Percentiles rank a stretch among this genome's conserved stretches.
Conservation (phyloP, 2,329 filamentous ascomycete genomes). For the Aspergillus fischeri region DNA sequence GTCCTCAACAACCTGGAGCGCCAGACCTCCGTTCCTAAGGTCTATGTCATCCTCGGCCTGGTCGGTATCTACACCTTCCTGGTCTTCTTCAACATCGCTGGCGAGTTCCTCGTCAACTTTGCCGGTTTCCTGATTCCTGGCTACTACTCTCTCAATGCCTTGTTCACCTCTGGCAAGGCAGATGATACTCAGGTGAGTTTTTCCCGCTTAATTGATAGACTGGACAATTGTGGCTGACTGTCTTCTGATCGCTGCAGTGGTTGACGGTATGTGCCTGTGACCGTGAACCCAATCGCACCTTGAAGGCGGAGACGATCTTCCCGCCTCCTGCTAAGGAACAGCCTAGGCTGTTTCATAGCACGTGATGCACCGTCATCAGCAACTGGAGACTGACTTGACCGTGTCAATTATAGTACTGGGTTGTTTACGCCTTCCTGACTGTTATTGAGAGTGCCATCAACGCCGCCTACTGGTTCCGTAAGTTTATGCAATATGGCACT, state of each 20-base stretch:
- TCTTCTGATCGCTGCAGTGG: constrained; percentile 46
- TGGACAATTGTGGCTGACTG: constrained; percentile 9
- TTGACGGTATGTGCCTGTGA: constrained; percentile 48
- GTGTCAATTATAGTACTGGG: constrained; percentile 56
- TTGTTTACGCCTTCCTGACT: constrained; percentile 62
- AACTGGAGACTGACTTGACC: constrained; percentile 13
- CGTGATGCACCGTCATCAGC: constrained; percentile 20
- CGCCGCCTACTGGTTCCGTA: constrained; percentile 67
- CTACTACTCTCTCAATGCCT: constrained; percentile 62
- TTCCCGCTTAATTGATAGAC: background rate
- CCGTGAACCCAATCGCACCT: background rate
- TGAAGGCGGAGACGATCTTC: constrained; percentile 2
- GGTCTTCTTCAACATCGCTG: constrained; percentile 68
- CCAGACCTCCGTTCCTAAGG: constrained; percentile 65
- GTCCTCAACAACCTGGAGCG: constrained; percentile 65
- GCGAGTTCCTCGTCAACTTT: constrained; percentile 65
- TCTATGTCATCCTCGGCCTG: constrained; percentile 62
- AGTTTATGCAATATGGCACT: constrained; percentile 15
- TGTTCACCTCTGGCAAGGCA: constrained; percentile 57
- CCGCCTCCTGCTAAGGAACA: constrained; percentile 7
- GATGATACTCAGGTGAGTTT: constrained; percentile 61
- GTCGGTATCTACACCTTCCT: constrained; percentile 66
- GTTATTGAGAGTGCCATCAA: constrained; percentile 63
- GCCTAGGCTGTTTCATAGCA: constrained; percentile 13
- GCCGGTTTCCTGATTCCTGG: constrained; percentile 62